Percentiles rank a stretch among this genome's conserved stretches.
These are phyloP conservation scores for Elsinoe arachidis DNA, from an alignment of 2,329 filamentous ascomycete genomes.

Conservation along the genomic window DNA sequence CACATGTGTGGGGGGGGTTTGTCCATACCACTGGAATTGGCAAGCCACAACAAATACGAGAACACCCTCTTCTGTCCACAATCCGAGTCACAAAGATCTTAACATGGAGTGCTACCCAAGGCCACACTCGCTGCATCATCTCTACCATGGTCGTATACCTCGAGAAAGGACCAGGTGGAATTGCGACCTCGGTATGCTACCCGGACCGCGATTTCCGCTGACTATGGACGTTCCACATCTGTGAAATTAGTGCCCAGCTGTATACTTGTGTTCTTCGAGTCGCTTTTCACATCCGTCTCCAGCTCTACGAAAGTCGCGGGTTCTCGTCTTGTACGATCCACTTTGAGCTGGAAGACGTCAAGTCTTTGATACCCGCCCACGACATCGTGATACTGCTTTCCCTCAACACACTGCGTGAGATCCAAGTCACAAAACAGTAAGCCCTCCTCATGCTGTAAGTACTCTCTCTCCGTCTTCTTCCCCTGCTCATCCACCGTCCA, in stretches of 20 bases:
- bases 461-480: slow-evolving; percentile 24
- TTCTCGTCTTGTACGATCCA: slow-evolving; percentile 35
- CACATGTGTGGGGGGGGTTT: neutral
- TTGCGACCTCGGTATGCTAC: too few species aligned
- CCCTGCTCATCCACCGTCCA: slow-evolving; percentile 29
- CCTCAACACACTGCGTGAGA: slow-evolving; percentile 43
- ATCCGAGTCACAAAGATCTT: too few species aligned
- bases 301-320: slow-evolving; percentile 26
- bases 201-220: too few species aligned
- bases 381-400: slow-evolving; percentile 50
- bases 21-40: too few species aligned
- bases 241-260: too few species aligned
- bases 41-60: neutral
- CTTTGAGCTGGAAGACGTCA: slow-evolving; percentile 46
- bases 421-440: slow-evolving; percentile 47
- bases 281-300: too few species aligned
- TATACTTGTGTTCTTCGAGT: too few species aligned
- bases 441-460: slow-evolving; percentile 39
- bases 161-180: too few species aligned
- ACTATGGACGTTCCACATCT: too few species aligned
- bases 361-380: slow-evolving; percentile 48
- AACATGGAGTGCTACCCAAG: too few species aligned
- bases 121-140: too few species aligned
- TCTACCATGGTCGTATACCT: too few species aligned
- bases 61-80: neutral